Percentiles rank a stretch among this genome's conserved stretches.
These are phyloP conservation scores for Alternaria angustiovoidea DNA, from an alignment of 2,329 filamentous ascomycete species.

Conservation along the genomic window DNA sequence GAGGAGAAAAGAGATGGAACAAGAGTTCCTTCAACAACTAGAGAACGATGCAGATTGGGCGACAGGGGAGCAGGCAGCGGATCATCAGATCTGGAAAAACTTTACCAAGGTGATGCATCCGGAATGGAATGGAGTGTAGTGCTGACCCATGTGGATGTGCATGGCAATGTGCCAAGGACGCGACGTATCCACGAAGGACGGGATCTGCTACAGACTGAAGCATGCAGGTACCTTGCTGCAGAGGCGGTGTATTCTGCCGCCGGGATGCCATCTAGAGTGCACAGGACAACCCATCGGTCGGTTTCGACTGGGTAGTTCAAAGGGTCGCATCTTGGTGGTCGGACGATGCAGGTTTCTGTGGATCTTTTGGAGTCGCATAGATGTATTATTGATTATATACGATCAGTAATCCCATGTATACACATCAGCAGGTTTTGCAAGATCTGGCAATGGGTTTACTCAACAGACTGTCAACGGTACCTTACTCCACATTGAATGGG, in stretches of 20 bases:
- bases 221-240: not conserved
- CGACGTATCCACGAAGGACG: not conserved
- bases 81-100: not conserved
- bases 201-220: not conserved
- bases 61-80: not conserved
- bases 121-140: not conserved
- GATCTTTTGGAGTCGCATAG: not conserved
- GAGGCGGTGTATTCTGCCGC: not conserved
- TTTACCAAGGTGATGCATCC: not conserved
- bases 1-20: slow-evolving; percentile 4
- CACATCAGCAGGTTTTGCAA: not conserved
- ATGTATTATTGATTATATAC: not conserved
- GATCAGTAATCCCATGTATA: not conserved
- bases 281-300: not conserved
- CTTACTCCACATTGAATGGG: not conserved
- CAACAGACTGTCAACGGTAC: not conserved
- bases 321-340: not conserved
- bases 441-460: not conserved
- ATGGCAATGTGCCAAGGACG: not conserved
- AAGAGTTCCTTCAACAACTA: not conserved
- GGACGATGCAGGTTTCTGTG: not conserved
- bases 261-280: not conserved
- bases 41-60: not conserved
- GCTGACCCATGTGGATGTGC: not conserved
- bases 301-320: too few species aligned